phyloP scores from a whole-genome alignment of 2,329 filamentous ascomycete genomes.

The Aspergillus aculeatus region DNA sequence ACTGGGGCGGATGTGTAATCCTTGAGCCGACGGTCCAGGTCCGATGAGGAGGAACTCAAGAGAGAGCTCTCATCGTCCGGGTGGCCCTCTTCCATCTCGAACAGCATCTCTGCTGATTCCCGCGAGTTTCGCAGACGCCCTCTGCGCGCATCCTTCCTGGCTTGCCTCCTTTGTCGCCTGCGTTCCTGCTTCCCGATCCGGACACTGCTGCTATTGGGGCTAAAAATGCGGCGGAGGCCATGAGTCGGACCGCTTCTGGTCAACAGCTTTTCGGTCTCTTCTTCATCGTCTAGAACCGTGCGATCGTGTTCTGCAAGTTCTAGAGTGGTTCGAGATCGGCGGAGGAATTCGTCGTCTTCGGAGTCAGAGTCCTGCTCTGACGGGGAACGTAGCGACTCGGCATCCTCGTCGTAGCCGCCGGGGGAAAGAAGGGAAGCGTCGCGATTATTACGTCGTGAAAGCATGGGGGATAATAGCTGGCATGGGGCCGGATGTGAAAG shows the following conservation, averaged over 20 bases:
- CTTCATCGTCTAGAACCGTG: constrained; percentile 71
- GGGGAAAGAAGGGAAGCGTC: constrained; percentile 60
- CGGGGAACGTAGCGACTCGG: constrained; percentile 61
- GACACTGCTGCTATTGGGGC: constrained; percentile 46
- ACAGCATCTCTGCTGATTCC: constrained; percentile 77
- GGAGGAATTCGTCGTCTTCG: constrained; percentile 69
- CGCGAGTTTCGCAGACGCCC: constrained; percentile 54
- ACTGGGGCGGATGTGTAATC: constrained; percentile 31
- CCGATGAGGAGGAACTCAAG: constrained; percentile 41
- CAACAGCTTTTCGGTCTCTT: constrained; percentile 54
- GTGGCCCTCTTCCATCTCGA: constrained; percentile 81
- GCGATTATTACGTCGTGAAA: constrained; percentile 24
- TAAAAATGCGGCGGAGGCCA: constrained; percentile 42
- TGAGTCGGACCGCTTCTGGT: constrained; percentile 40
- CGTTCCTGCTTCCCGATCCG: constrained; percentile 54
- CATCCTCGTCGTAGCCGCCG: constrained; percentile 66
- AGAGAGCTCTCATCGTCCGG: constrained; percentile 40
- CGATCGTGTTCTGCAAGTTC: constrained; percentile 70
- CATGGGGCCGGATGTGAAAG: constrained; percentile 9
- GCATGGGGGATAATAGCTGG: constrained; percentile 19
- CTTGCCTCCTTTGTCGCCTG: constrained; percentile 50
- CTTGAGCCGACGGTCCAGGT: constrained; percentile 45
- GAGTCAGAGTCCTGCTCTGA: constrained; percentile 72
- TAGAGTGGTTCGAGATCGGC: constrained; percentile 64
- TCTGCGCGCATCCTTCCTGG: constrained; percentile 39